Conservation (phyloP, 169 alveolate species). For the Sarcocystis neurona region DNA sequence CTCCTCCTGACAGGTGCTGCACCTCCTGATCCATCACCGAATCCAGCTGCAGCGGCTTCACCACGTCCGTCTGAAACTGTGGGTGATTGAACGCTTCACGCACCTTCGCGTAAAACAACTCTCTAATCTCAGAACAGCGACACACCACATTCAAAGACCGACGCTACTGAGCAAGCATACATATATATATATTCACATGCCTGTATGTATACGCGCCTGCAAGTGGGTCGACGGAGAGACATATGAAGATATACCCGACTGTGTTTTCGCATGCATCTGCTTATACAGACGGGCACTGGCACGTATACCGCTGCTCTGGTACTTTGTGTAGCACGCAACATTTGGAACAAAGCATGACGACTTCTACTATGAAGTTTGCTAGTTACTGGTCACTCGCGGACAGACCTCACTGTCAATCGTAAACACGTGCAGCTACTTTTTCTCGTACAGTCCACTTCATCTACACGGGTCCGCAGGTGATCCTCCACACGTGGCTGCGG, state of each 20-base stretch:
- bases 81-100: constrained; percentile 91
- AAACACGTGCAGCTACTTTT: no score
- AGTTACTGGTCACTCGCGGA: no score
- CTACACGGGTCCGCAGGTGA: no score
- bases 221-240: background rate
- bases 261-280: no score
- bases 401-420: no score
- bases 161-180: background rate
- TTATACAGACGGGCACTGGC: no score
- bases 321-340: no score
- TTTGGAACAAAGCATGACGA: no score
- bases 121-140: constrained; percentile 46
- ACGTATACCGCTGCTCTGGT: no score
- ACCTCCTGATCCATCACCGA: constrained; percentile 91
- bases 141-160: background rate
- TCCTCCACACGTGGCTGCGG: no score
- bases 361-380: no score
- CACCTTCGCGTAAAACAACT: constrained; percentile 89
- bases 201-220: background rate
- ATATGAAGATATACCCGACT: background rate
- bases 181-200: background rate
- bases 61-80: constrained; percentile 95
- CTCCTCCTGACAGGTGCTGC: constrained; percentile 93
- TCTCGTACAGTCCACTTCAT: no score
- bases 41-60: constrained; percentile 95